Percentiles rank a stretch among this genome's conserved stretches.
Evolutionary conservation across 108 stramenopile species (phyloP).

Genomic region (Cyclotella sp.): DNA sequence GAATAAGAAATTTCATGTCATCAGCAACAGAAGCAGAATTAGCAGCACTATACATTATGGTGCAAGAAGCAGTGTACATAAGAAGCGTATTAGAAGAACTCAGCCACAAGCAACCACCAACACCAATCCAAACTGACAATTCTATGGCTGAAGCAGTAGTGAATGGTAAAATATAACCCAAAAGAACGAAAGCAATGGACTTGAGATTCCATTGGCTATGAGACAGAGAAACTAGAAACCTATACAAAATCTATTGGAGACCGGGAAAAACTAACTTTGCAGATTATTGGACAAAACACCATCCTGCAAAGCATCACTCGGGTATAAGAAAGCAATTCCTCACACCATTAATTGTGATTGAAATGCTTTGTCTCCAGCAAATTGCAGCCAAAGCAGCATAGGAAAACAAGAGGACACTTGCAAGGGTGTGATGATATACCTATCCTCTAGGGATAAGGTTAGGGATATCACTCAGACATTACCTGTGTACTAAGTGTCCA

Average conservation of each 20-base stretch:
- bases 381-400: neutral
- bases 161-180: no score
- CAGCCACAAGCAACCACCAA: no score
- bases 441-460: no score
- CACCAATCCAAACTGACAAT: no score
- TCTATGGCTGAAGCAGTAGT: no score
- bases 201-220: no score
- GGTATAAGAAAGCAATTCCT: slow-evolving; percentile 1
- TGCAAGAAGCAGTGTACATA: neutral
- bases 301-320: neutral
- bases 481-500: no score
- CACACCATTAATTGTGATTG: neutral
- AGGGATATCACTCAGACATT: no score
- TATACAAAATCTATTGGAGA: slow-evolving; percentile 3
- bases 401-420: neutral
- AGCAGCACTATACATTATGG: no score
- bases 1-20: neutral
- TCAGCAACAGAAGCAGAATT: no score
- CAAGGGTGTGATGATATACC: no score
- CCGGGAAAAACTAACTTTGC: slow-evolving; percentile 8
- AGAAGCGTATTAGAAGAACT: neutral
- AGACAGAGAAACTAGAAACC: neutral
- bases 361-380: neutral
- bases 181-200: neutral
- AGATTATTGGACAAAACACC: slow-evolving; percentile 7